These are phyloP conservation scores for Trichophyton mentagrophytes DNA, from an alignment of 2,329 filamentous ascomycete genomes.

Conservation along the genomic window DNA sequence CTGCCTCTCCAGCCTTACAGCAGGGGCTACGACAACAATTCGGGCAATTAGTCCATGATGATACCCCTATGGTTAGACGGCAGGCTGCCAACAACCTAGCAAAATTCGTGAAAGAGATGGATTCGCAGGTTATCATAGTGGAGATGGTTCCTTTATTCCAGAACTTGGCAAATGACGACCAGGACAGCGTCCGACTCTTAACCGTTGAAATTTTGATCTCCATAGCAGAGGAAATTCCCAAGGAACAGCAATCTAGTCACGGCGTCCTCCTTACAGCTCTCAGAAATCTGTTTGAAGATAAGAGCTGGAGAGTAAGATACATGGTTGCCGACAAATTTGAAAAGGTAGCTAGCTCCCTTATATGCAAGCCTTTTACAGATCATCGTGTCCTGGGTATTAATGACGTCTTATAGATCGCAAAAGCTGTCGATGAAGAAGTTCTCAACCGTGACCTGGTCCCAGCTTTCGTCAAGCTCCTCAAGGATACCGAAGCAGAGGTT, in stretches of 20 bases:
- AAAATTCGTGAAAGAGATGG: constrained; percentile 97
- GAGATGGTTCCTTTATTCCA: constrained; percentile 99
- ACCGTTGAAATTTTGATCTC: constrained; percentile 95
- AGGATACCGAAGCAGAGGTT: constrained; percentile 95
- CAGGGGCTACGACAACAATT: constrained; percentile 88
- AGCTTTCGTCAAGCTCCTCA: constrained; percentile 91
- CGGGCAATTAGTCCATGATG: constrained; percentile 84
- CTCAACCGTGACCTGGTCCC: constrained; percentile 87
- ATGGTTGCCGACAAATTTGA: constrained; percentile 99
- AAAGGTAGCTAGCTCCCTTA: constrained; percentile 49
- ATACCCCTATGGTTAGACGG: constrained; percentile 97
- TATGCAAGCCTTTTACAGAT: background rate
- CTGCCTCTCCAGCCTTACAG: constrained; percentile 76
- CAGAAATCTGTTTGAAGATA: constrained; percentile 91
- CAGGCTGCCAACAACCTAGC: constrained; percentile 92
- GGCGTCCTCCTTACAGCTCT: constrained; percentile 83
- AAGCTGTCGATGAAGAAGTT: constrained; percentile 95
- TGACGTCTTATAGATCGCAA: constrained; percentile 59
- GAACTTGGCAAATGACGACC: constrained; percentile 88
- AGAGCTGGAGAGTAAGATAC: constrained; percentile 97
- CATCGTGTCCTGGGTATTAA: background rate
- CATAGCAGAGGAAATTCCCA: constrained; percentile 92
- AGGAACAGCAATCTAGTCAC: constrained; percentile 94
- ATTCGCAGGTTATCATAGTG: constrained; percentile 77
- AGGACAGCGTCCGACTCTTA: constrained; percentile 89